Evolutionary conservation across 2,329 filamentous ascomycete genomes (phyloP).

Genomic region (Hymenoscyphus occultus): DNA sequence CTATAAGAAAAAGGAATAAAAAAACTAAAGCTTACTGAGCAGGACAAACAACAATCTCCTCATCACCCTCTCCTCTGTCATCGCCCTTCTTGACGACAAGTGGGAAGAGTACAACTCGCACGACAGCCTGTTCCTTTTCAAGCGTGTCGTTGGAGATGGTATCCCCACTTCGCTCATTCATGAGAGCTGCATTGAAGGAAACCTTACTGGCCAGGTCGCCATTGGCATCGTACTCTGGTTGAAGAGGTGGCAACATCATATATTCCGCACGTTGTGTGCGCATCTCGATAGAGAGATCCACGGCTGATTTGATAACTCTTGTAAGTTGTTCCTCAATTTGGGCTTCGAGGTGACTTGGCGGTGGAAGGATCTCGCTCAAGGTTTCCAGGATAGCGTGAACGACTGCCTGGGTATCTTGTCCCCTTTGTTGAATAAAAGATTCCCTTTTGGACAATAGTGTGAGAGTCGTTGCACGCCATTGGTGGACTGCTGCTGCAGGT

Average conservation of each 20-base stretch:
- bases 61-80: slow-evolving; percentile 80
- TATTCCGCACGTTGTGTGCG: slow-evolving; percentile 95
- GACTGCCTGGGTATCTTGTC: slow-evolving; percentile 92
- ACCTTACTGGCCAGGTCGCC: slow-evolving; percentile 87
- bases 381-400: slow-evolving; percentile 86
- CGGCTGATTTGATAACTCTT: slow-evolving; percentile 83
- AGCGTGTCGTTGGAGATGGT: slow-evolving; percentile 70
- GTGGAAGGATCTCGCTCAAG: slow-evolving; percentile 79
- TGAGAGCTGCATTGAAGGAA: slow-evolving; percentile 85
- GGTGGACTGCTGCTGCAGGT: slow-evolving; percentile 82
- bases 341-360: slow-evolving; percentile 73
- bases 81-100: slow-evolving; percentile 95
- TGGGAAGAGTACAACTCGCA: slow-evolving; percentile 92
- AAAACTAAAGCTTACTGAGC: slow-evolving; percentile 54
- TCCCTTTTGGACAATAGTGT: slow-evolving; percentile 80
- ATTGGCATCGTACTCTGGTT: slow-evolving; percentile 91
- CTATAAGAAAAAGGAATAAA: too few species aligned
- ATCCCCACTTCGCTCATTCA: slow-evolving; percentile 85
- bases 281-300: slow-evolving; percentile 93
- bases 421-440: slow-evolving; percentile 77
- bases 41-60: slow-evolving; percentile 92
- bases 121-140: slow-evolving; percentile 70
- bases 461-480: slow-evolving; percentile 94
- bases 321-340: slow-evolving; percentile 82
- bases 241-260: slow-evolving; percentile 94